phyloP scores from a whole-genome alignment of 2,329 filamentous ascomycete species.

The Aspergillus ruber region DNA sequence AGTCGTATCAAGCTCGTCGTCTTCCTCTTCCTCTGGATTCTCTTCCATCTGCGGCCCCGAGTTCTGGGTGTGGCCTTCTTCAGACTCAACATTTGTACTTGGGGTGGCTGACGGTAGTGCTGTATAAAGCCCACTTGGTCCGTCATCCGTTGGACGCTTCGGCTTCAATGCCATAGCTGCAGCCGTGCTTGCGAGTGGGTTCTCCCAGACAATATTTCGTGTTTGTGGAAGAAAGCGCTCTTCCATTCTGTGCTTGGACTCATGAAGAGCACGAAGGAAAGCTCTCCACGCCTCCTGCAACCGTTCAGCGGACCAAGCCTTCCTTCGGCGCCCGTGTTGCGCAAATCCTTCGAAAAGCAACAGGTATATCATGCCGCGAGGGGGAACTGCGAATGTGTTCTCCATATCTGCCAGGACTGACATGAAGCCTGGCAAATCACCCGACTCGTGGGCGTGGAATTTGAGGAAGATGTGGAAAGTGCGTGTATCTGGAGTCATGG shows the following conservation, averaged over 20 bases:
- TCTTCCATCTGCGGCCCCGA: conserved; percentile 3
- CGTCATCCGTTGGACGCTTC: conserved; percentile 4
- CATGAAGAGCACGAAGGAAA: conserved; percentile 46
- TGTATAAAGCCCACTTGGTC: conserved; percentile 17
- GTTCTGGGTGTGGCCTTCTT: conserved; percentile 3
- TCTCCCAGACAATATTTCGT: conserved; percentile 22
- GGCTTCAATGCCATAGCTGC: conserved; percentile 3
- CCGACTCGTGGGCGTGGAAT: conserved; percentile 62
- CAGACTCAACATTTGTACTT: not conserved
- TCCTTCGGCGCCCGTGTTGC: conserved; percentile 60
- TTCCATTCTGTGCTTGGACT: conserved; percentile 25
- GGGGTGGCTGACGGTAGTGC: conserved; percentile 15
- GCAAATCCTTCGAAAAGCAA: conserved; percentile 78
- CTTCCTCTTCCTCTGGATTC: conserved; percentile 5
- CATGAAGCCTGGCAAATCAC: conserved; percentile 65
- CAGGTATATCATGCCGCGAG: conserved; percentile 72
- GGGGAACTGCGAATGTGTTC: conserved; percentile 55
- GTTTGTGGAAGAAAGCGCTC: conserved; percentile 11
- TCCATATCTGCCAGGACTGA: conserved; percentile 74
- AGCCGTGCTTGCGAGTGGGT: conserved; percentile 17
- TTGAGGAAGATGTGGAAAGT: conserved; percentile 77
- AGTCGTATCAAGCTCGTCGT: conserved; percentile 1
- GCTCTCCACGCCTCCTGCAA: conserved; percentile 63
- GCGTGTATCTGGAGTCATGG: conserved; percentile 65
- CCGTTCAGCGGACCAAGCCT: conserved; percentile 65